Conservation (phyloP, 257 asterid species). For the Nicotiana noctiflora region DNA sequence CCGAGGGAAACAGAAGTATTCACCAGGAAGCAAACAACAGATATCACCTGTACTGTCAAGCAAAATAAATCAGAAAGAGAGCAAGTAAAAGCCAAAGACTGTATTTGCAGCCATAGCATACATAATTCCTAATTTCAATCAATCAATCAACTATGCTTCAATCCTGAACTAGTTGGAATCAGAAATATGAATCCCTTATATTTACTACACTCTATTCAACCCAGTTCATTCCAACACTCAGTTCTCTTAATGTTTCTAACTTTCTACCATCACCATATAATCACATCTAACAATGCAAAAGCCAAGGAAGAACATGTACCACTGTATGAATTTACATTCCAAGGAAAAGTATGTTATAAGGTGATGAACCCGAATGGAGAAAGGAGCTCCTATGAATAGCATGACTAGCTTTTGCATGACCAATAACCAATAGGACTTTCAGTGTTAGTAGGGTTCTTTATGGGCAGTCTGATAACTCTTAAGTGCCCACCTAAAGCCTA, state of each 20-base stretch:
- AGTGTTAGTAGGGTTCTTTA: constrained; percentile 54
- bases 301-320: not conserved
- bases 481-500: constrained; percentile 69
- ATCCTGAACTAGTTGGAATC: not conserved
- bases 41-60: not conserved
- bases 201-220: too few relatives aligned
- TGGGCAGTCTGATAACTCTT: constrained; percentile 35
- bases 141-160: too few relatives aligned
- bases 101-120: too few relatives aligned
- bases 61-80: too few relatives aligned
- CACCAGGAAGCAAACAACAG: not conserved
- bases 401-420: too few relatives aligned
- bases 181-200: not conserved
- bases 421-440: not conserved
- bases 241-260: too few relatives aligned
- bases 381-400: not conserved
- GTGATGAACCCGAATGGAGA: too few relatives aligned
- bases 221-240: too few relatives aligned
- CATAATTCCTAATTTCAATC: too few relatives aligned
- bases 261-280: too few relatives aligned
- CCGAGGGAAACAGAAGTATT: not conserved
- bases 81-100: too few relatives aligned
- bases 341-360: too few relatives aligned
- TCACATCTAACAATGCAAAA: not conserved
- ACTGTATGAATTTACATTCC: not conserved